A percentile compares a stretch with the other conserved stretches of the same genome.
These are phyloP conservation scores for Antrodiella citrinella DNA, from an alignment of 768 basidiomycete genomes.

Conservation along the genomic window DNA sequence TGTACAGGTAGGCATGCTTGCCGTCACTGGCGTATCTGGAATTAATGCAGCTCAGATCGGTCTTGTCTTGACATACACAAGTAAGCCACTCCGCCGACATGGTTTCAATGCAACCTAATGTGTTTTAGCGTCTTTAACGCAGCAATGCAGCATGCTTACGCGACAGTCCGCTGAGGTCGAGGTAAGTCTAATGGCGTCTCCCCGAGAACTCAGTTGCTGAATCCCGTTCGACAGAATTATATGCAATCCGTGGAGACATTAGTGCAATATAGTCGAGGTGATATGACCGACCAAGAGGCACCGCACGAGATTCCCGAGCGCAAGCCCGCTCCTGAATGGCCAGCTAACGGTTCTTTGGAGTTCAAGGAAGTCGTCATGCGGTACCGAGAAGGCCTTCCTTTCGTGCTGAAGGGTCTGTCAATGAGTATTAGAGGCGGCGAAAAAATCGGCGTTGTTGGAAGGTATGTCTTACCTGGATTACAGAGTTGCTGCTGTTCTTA, in stretches of 20 bases:
- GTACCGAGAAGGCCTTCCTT: constrained; percentile 66
- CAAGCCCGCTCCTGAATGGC: constrained; percentile 58
- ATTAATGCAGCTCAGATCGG: constrained; percentile 66
- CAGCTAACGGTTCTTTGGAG: constrained; percentile 47
- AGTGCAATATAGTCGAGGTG: constrained; percentile 43
- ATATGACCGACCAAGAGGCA: constrained; percentile 54
- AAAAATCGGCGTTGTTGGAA: constrained; percentile 72
- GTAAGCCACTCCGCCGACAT: constrained; percentile 26
- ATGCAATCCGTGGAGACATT: constrained; percentile 62
- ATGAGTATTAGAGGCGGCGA: constrained; percentile 56
- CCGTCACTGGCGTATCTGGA: constrained; percentile 44
- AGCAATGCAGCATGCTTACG: constrained; percentile 45
- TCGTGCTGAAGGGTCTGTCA: constrained; percentile 58
- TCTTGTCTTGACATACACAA: constrained; percentile 61
- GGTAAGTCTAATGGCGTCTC: background rate
- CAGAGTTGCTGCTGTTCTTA: background rate
- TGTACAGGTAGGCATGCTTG: constrained; percentile 64
- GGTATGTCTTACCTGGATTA: constrained; percentile 17
- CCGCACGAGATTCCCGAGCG: constrained; percentile 49
- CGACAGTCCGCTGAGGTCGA: constrained; percentile 27
- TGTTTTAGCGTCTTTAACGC: constrained; percentile 39
- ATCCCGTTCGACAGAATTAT: constrained; percentile 35
- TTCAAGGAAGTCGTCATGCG: constrained; percentile 53
- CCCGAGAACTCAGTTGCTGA: constrained; percentile 44
- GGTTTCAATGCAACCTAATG: too few relatives aligned